phyloP scores from a whole-genome alignment of 352 stramenopile genomes.

The Peronospora destructor region DNA sequence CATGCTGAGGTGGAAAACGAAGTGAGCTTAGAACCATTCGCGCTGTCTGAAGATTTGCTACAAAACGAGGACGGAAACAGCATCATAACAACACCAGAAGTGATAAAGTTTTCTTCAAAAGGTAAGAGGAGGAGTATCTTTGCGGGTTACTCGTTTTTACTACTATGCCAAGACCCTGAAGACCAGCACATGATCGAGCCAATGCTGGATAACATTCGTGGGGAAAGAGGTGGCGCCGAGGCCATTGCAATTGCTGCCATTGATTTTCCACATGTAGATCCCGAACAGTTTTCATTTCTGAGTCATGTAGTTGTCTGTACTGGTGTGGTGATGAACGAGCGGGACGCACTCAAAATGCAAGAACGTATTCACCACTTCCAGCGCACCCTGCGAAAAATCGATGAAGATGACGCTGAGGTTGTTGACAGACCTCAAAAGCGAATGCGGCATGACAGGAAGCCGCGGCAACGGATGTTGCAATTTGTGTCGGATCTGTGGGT shows the following conservation, averaged over 20 bases:
- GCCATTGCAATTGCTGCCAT: constrained; percentile 40
- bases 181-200: constrained; percentile 34
- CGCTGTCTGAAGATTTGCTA: constrained; percentile 19
- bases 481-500: constrained; percentile 73
- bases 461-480: constrained; percentile 31
- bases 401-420: constrained; percentile 4
- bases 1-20: constrained; percentile 4
- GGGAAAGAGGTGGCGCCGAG: constrained; percentile 28
- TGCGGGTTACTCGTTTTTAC: constrained; percentile 44
- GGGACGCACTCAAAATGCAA: constrained; percentile 25
- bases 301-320: constrained; percentile 57
- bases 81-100: constrained; percentile 6
- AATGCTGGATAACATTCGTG: constrained; percentile 35
- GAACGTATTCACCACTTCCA: constrained; percentile 26
- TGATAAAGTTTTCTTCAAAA: neutral
- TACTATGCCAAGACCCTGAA: constrained; percentile 47
- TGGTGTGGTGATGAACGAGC: constrained; percentile 35
- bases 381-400: constrained; percentile 4
- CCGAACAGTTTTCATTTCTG: constrained; percentile 54
- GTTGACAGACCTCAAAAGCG: constrained; percentile 16
- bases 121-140: constrained; percentile 28
- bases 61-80: constrained; percentile 13
- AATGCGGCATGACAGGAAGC: constrained; percentile 13
- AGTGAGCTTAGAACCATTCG: neutral
- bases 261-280: constrained; percentile 45